Evolutionary conservation across 2,329 filamentous ascomycete species (phyloP).

Genomic region (Colletotrichum eleusines): DNA sequence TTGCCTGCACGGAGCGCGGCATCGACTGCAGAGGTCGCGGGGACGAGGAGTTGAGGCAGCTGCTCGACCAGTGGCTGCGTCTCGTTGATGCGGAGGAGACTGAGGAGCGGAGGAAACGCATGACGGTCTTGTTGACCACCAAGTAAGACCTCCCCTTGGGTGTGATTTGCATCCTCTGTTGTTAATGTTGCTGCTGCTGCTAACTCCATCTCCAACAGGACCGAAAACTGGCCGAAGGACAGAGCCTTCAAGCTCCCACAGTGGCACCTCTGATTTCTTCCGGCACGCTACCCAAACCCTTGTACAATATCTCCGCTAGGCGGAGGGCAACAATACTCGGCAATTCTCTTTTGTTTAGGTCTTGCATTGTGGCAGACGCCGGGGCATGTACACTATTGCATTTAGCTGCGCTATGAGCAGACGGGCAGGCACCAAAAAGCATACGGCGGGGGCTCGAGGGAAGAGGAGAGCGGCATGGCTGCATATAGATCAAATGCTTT

Average conservation of each 20-base stretch:
- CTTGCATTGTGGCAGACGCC: conserved; percentile 14
- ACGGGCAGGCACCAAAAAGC: conserved; percentile 30
- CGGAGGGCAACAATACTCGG: conserved; percentile 1
- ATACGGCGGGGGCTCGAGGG: conserved; percentile 11
- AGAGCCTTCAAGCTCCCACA: conserved; percentile 57
- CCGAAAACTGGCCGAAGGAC: conserved; percentile 56
- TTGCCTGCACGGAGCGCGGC: conserved; percentile 79
- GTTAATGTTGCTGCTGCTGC: no score
- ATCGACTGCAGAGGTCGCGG: conserved; percentile 68
- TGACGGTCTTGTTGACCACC: conserved; percentile 56
- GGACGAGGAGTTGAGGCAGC: conserved; percentile 65
- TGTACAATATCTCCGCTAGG: conserved; percentile 25
- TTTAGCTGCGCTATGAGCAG: conserved; percentile 26
- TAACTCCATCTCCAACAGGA: conserved; percentile 46
- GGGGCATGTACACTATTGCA: conserved; percentile 23
- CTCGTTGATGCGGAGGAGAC: conserved; percentile 55
- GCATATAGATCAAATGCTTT: conserved; percentile 30
- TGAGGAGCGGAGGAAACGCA: conserved; percentile 53
- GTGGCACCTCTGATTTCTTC: conserved; percentile 53
- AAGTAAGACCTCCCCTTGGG: conserved; percentile 50
- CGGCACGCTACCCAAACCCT: background rate
- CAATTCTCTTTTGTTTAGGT: background rate
- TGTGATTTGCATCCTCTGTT: background rate
- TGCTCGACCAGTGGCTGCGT: conserved; percentile 62
- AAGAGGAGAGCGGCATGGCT: conserved; percentile 5